A percentile compares a stretch with the other conserved stretches of the same genome.
Evolutionary conservation across 2,329 filamentous ascomycete species (phyloP).

Genomic region (Penicillium hordei): DNA sequence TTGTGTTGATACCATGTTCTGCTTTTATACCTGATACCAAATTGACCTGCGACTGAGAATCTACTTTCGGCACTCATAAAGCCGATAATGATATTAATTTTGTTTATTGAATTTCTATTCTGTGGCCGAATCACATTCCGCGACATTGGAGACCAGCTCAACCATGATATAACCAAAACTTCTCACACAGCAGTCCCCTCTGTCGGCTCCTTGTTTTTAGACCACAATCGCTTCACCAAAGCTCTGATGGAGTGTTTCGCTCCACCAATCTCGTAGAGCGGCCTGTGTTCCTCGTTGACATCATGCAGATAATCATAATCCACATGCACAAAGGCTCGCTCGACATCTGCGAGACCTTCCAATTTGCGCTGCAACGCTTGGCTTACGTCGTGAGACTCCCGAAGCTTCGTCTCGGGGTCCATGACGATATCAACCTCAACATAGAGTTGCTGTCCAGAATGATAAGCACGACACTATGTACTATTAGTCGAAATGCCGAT

Average conservation of each 20-base stretch:
- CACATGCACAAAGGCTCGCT: slow-evolving; percentile 16
- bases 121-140: background rate
- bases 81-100: background rate
- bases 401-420: slow-evolving; percentile 12
- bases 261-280: slow-evolving; percentile 5
- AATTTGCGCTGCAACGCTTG: slow-evolving; percentile 16
- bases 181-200: background rate
- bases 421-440: slow-evolving; percentile 17
- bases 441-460: slow-evolving; percentile 12
- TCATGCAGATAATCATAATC: slow-evolving; percentile 15
- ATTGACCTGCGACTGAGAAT: background rate
- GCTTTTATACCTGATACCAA: background rate
- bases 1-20: background rate
- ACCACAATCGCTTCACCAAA: slow-evolving; percentile 1
- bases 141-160: background rate
- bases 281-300: slow-evolving; percentile 6
- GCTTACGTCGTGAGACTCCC: slow-evolving; percentile 15
- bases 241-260: slow-evolving; percentile 1
- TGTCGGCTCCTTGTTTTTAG: background rate
- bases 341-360: slow-evolving; percentile 12
- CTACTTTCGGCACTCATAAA: background rate
- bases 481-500: background rate
- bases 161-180: background rate
- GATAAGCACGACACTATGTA: slow-evolving; percentile 13
- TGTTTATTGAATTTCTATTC: background rate